Evolutionary conservation across 2,329 filamentous ascomycete genomes (phyloP).

Genomic region (Aspergillus piperis): DNA sequence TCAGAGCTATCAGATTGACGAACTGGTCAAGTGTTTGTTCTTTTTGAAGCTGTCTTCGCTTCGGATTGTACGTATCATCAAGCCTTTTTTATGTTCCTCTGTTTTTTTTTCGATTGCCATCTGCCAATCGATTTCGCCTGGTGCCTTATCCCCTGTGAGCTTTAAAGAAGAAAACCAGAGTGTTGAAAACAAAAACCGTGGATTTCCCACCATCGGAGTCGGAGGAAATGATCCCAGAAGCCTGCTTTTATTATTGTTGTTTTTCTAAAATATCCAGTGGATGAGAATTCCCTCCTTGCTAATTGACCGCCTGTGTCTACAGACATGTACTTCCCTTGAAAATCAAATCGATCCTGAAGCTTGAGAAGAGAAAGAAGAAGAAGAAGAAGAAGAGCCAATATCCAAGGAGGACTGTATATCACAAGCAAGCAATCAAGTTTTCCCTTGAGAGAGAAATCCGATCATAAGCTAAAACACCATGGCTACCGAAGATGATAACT

Average conservation of each 20-base stretch:
- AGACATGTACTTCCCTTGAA: constrained; percentile 49
- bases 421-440: constrained; percentile 33
- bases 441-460: constrained; percentile 26
- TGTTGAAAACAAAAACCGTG: neutral
- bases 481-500: constrained; percentile 65
- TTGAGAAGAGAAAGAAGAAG: constrained; percentile 16
- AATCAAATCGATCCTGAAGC: constrained; percentile 28
- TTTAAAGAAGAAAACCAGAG: constrained; percentile 1
- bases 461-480: constrained; percentile 40
- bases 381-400: constrained; percentile 9
- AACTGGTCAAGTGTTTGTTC: constrained; percentile 26
- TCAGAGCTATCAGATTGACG: constrained; percentile 19
- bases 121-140: constrained; percentile 11
- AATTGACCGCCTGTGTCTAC: constrained; percentile 40
- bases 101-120: constrained; percentile 19
- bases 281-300: constrained; percentile 35
- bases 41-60: constrained; percentile 28
- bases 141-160: neutral
- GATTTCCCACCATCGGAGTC: neutral
- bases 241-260: constrained; percentile 4
- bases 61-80: constrained; percentile 46
- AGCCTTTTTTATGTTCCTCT: constrained; percentile 22
- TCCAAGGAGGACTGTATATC: constrained; percentile 40
- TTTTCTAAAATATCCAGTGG: constrained; percentile 6
- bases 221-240: too few species aligned